Conservation (phyloP, 2,329 filamentous ascomycete species). For the Xylaria sp. region DNA sequence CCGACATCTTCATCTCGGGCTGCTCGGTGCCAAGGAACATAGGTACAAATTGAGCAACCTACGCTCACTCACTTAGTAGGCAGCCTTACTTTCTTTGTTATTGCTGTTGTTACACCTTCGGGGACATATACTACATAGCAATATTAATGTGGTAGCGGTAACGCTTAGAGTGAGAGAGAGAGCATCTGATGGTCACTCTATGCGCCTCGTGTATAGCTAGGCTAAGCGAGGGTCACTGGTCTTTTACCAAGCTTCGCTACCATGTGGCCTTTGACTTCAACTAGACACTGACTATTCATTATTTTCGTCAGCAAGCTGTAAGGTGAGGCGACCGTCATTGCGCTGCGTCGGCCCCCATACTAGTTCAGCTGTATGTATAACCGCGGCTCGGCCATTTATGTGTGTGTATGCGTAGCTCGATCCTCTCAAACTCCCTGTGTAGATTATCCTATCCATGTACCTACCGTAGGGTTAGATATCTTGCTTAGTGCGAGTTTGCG, state of each 20-base stretch:
- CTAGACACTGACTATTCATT: background rate
- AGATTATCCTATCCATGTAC: background rate
- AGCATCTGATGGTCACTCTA: no score
- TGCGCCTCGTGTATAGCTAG: background rate
- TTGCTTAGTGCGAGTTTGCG: background rate
- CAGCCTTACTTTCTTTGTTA: background rate
- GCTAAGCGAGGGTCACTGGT: no score
- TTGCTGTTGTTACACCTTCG: no score
- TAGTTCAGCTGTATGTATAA: background rate
- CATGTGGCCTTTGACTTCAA: background rate
- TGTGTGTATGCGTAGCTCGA: slow-evolving; percentile 3
- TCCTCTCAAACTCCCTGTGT: slow-evolving; percentile 1
- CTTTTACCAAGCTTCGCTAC: background rate
- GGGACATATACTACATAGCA: no score
- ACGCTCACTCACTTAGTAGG: background rate
- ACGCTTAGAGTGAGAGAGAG: background rate
- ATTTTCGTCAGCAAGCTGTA: background rate
- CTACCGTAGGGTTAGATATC: no score
- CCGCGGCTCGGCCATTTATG: slow-evolving; percentile 21
- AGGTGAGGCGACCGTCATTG: background rate
- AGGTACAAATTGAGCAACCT: background rate
- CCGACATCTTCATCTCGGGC: background rate
- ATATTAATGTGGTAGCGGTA: background rate
- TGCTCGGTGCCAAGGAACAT: background rate
- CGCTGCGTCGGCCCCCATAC: background rate